Percentiles rank a stretch among this genome's conserved stretches.
Conservation (phyloP, 2,329 filamentous ascomycete genomes). For the Aspergillus fructus region DNA sequence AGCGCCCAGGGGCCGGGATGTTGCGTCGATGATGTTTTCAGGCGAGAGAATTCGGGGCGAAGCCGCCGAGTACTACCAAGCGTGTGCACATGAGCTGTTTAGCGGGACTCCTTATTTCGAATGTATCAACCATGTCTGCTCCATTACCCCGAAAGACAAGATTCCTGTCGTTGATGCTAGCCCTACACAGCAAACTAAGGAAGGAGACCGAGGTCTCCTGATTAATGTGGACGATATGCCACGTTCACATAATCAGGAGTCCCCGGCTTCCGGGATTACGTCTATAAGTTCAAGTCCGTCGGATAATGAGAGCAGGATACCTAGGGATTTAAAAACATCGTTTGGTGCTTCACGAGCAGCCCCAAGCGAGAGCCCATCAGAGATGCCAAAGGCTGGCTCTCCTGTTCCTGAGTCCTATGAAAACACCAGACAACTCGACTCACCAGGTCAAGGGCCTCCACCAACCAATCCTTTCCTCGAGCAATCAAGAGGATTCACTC, state of each 20-base stretch:
- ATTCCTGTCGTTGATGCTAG: slow-evolving; percentile 14
- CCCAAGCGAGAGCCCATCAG: background rate
- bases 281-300: slow-evolving; percentile 3
- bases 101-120: slow-evolving; percentile 44
- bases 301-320: slow-evolving; percentile 1
- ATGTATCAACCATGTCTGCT: slow-evolving; percentile 45
- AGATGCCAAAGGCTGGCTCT: background rate
- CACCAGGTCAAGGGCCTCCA: slow-evolving; percentile 1
- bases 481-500: slow-evolving; percentile 4
- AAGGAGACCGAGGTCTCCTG: slow-evolving; percentile 12
- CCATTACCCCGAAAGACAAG: slow-evolving; percentile 30
- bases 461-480: slow-evolving; percentile 15
- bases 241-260: background rate
- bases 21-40: slow-evolving; percentile 25
- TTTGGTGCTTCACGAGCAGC: background rate
- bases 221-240: slow-evolving; percentile 22
- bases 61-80: slow-evolving; percentile 46
- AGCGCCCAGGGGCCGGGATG: background rate
- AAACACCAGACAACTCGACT: background rate
- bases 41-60: slow-evolving; percentile 30
- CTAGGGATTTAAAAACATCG: background rate
- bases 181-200: background rate
- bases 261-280: background rate
- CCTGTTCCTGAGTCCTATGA: background rate
- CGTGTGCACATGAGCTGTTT: slow-evolving; percentile 46